These are phyloP conservation scores for Erodium moschatum DNA, from an alignment of 441 rosid genomes.

Conservation along the genomic window DNA sequence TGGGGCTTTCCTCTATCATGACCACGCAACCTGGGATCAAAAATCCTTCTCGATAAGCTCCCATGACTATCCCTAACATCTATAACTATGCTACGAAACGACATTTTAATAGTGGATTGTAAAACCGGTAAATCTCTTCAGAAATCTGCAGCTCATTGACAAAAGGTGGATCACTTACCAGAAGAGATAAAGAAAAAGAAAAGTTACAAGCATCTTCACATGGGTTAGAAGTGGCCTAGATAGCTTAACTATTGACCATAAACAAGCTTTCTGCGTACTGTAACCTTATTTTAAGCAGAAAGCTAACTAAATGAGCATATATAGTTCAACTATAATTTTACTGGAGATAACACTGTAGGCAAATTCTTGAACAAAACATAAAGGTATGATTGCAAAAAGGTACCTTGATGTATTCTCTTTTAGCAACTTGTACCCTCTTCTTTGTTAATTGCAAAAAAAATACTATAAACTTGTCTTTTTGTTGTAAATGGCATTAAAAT, in stretches of 20 bases:
- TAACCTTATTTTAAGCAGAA: background rate
- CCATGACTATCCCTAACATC: conserved; percentile 92
- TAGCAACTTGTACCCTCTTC: no score
- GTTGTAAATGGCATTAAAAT: no score
- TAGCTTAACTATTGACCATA: background rate
- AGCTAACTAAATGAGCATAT: background rate
- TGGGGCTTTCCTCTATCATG: conserved; percentile 62
- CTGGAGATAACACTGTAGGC: no score
- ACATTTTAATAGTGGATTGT: conserved; percentile 36
- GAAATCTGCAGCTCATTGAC: background rate
- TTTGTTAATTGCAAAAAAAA: no score
- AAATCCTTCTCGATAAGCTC: conserved; percentile 78
- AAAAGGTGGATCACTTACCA: background rate
- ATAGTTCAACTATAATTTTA: background rate
- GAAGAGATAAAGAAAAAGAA: background rate
- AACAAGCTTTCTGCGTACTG: background rate
- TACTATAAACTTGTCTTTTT: no score
- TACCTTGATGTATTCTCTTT: no score
- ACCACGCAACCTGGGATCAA: conserved; percentile 64
- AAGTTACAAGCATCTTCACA: background rate
- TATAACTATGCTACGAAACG: conserved; percentile 82
- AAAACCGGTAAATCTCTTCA: background rate
- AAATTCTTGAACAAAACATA: background rate
- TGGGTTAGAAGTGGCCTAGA: background rate
- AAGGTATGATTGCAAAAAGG: background rate